Evolutionary conservation across 2,329 filamentous ascomycete genomes (phyloP).

Genomic region (Periconia sp.): DNA sequence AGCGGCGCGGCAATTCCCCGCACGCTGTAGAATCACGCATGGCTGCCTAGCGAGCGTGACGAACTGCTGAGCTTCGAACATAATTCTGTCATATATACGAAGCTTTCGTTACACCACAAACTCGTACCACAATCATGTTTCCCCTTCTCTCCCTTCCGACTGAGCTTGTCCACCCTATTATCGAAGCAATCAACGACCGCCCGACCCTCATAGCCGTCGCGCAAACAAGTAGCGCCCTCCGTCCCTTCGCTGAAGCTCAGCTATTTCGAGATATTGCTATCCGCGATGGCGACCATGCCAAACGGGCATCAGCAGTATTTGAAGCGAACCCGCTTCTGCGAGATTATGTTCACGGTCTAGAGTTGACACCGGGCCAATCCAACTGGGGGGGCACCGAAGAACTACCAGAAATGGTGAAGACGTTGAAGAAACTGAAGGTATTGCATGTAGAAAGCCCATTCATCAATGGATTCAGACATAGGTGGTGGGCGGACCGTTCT

Average conservation of each 20-base stretch:
- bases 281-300: neutral
- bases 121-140: too few species aligned
- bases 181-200: conserved; percentile 2
- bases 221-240: conserved; percentile 5
- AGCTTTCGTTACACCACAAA: too few species aligned
- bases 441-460: conserved; percentile 5
- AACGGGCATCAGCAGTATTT: neutral
- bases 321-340: too few species aligned
- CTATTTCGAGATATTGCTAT: conserved; percentile 6
- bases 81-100: too few species aligned
- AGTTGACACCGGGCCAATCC: neutral
- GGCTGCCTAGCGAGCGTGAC: too few species aligned
- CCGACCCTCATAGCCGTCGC: conserved; percentile 6
- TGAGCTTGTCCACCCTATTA: conserved; percentile 1
- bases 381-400: conserved; percentile 2
- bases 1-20: too few species aligned
- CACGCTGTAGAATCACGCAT: too few species aligned
- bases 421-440: neutral
- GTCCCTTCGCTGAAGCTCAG: conserved; percentile 8
- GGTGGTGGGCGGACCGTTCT: neutral
- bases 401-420: conserved; percentile 6
- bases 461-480: neutral
- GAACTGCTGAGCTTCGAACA: too few species aligned
- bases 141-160: conserved; percentile 6
- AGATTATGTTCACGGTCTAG: conserved; percentile 4